Conservation (phyloP, 495 filamentous ascomycete genomes). For the Hypomontagnella monticulosa region DNA sequence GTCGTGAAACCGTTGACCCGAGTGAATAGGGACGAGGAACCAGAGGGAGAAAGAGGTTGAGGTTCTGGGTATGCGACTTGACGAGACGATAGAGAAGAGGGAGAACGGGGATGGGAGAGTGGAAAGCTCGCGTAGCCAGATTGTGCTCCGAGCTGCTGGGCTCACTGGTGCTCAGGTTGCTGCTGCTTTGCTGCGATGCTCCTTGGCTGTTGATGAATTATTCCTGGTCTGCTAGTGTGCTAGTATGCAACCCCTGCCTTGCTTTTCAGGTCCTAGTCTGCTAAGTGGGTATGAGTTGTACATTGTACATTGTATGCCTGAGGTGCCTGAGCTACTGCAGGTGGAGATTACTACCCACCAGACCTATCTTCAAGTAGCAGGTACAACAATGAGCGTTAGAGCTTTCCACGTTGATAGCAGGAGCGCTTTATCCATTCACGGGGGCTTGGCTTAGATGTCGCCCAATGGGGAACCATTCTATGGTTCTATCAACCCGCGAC, state of each 20-base stretch:
- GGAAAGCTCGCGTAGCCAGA: conserved; percentile 19
- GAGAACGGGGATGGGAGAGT: conserved; percentile 14
- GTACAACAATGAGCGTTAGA: conserved; percentile 12
- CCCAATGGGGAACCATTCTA: conserved; percentile 22
- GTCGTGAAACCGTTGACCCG: conserved; percentile 41
- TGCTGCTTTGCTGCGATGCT: conserved; percentile 24
- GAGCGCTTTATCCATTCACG: conserved; percentile 10
- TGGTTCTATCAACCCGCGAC: conserved; percentile 27
- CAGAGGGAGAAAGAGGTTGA: conserved; percentile 23
- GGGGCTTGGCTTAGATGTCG: conserved; percentile 24
- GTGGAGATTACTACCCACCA: conserved; percentile 1
- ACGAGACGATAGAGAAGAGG: conserved; percentile 12
- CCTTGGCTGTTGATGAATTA: conserved; percentile 31
- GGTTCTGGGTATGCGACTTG: conserved; percentile 34
- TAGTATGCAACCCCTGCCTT: conserved; percentile 24
- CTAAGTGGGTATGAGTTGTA: conserved; percentile 8
- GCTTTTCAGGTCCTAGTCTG: conserved; percentile 2
- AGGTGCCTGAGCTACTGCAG: conserved; percentile 17
- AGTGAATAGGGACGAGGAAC: conserved; percentile 15
- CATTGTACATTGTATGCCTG: conserved; percentile 14
- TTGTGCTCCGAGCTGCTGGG: conserved; percentile 36
- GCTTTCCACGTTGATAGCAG: conserved; percentile 19
- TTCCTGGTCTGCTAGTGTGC: conserved; percentile 21
- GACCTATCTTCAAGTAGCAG: conserved; percentile 23
- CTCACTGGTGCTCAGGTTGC: conserved; percentile 18